Conservation (phyloP, 345 rosid species). For the Melaleuca alternifolia region DNA sequence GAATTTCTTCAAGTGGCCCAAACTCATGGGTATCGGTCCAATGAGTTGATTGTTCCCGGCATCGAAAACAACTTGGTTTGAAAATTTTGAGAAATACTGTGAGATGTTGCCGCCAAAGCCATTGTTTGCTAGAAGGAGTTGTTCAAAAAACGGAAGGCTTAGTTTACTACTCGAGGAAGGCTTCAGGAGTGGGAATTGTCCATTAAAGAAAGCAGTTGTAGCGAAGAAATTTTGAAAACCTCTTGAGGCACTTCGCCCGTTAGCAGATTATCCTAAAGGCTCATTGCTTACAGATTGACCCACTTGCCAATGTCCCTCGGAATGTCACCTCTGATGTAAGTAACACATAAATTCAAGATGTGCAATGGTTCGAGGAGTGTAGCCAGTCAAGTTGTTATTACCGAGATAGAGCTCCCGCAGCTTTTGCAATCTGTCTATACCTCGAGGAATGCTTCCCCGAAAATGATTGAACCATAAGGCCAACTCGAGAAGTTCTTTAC, state of each 20-base stretch:
- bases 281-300: rapidly evolving
- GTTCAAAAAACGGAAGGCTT: neutral
- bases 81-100: neutral
- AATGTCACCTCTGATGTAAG: neutral
- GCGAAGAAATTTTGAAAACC: neutral
- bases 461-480: neutral
- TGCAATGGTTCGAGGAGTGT: neutral
- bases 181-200: neutral
- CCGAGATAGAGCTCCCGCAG: neutral
- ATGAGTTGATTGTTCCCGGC: neutral
- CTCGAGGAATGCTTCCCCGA: neutral
- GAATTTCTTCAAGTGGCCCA: neutral
- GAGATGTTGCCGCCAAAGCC: neutral
- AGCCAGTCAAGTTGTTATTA: neutral
- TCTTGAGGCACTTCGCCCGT: neutral
- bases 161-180: neutral
- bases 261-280: neutral
- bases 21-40: neutral
- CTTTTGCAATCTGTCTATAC: neutral
- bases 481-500: neutral
- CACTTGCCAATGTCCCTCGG: neutral
- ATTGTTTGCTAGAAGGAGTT: rapidly evolving
- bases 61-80: rapidly evolving
- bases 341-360: rapidly evolving
- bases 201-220: neutral